Base-by-base conservation (phyloP, 2,329 filamentous ascomycete genomes). In the Clonostachys chloroleuca region DNA sequence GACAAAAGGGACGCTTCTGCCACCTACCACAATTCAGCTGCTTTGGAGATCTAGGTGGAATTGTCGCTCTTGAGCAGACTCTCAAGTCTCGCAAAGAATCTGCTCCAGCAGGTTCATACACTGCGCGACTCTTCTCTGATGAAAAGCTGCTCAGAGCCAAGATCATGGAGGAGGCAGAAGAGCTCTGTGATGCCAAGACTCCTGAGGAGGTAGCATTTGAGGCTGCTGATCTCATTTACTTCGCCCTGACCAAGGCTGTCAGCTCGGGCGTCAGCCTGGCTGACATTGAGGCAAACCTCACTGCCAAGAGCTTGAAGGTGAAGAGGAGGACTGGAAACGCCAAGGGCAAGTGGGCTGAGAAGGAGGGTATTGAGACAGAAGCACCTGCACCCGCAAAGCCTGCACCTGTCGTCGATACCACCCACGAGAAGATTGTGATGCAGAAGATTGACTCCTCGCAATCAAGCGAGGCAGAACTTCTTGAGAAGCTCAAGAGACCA, bases 141-240 rank as follows among this genome's bases (percentile, higher is more conserved):
- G 82, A 89, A 56, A 92, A 95, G 65, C 78, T 99, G 47, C 71
- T 96, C 46, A 80, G 89, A 40, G 94, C 94, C 4, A 99, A 99
- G 77, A 96, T 99, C 47, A 95, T 97, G 84, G 94, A 99, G 67
- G 94, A 99, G 66, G 94, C 94, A 0, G 89, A 95, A 60, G 94
- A 99, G 70, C 78, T 99, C 40, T 96, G 92, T 61, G 84, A 94
- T 53, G 92, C 94, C 14, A 84, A 83, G 54, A 85, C 83, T 0
- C 87, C 88, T 51, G 78, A 92, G 52, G 88, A 97, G 13, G 81
- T 96, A 52, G 90, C 94, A 3, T 95, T 95, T 53, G 94, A 99
- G 67, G 91, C 94, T 9, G 94, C 94, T 1, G 94, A 99, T 62
- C 73, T 99, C 47, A 84, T 99, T 46, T 99, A 97, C 72, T 99